These are phyloP conservation scores for Claviceps humidiphila DNA, from an alignment of 2,329 filamentous ascomycete genomes.

Conservation along the genomic window DNA sequence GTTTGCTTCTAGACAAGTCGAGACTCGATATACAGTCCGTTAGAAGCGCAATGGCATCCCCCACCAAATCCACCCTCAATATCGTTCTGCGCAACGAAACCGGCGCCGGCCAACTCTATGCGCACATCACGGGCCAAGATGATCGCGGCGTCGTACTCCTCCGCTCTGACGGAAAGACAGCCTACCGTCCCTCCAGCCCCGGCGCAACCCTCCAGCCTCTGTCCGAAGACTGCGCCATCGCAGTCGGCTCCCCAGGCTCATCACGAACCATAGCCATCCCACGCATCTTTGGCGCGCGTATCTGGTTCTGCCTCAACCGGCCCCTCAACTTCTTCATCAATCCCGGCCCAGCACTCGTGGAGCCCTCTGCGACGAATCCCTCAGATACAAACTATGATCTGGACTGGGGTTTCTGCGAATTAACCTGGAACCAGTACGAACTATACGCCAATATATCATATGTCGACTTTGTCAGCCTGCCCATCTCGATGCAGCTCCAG, in stretches of 20 bases:
- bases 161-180: constrained; percentile 49
- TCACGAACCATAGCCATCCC: constrained; percentile 52
- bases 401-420: constrained; percentile 56
- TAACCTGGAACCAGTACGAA: constrained; percentile 48
- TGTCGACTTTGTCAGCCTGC: constrained; percentile 61
- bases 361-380: constrained; percentile 58
- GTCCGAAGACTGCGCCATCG: constrained; percentile 46
- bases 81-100: constrained; percentile 56
- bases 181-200: constrained; percentile 52
- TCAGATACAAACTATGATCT: constrained; percentile 48
- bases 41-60: constrained; percentile 7
- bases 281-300: constrained; percentile 54
- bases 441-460: constrained; percentile 58
- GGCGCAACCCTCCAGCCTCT: constrained; percentile 35
- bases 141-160: constrained; percentile 49
- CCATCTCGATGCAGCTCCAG: constrained; percentile 43
- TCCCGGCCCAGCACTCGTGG: constrained; percentile 57
- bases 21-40: no score
- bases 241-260: constrained; percentile 46
- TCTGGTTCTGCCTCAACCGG: constrained; percentile 54
- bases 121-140: constrained; percentile 54
- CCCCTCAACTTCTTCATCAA: constrained; percentile 58
- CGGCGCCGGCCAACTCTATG: constrained; percentile 41
- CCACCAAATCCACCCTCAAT: constrained; percentile 34
- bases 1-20: no score